These are phyloP conservation scores for Boletus speciosus DNA, from an alignment of 768 basidiomycete species.

Conservation along the genomic window DNA sequence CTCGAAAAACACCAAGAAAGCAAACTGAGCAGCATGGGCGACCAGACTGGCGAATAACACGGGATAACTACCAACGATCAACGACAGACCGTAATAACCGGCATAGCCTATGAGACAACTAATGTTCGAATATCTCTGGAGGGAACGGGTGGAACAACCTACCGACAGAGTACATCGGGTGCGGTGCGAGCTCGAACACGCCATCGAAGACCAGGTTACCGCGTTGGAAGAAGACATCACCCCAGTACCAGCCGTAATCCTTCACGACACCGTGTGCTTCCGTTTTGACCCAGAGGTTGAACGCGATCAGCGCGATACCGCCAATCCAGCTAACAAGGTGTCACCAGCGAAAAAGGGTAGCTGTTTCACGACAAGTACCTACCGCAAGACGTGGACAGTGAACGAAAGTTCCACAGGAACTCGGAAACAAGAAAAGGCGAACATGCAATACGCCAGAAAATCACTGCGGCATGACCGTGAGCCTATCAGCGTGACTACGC, in stretches of 20 bases:
- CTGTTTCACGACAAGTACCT: conserved; percentile 8
- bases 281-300: conserved; percentile 98
- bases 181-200: conserved; percentile 91
- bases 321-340: conserved; percentile 68
- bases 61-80: conserved; percentile 84
- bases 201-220: conserved; percentile 95
- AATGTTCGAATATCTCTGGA: background rate
- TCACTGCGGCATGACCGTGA: conserved; percentile 52
- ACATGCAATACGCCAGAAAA: conserved; percentile 92
- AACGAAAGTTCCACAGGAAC: conserved; percentile 75
- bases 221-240: conserved; percentile 89
- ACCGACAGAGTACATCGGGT: conserved; percentile 95
- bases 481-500: background rate
- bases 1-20: conserved; percentile 92
- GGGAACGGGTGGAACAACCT: conserved; percentile 13
- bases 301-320: conserved; percentile 79
- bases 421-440: conserved; percentile 90
- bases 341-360: background rate
- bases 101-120: conserved; percentile 64
- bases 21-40: conserved; percentile 95
- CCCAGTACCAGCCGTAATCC: conserved; percentile 99
- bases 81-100: conserved; percentile 94
- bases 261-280: conserved; percentile 98
- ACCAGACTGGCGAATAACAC: conserved; percentile 93
- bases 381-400: conserved; percentile 76